These are phyloP conservation scores for Phytopythium sindhum DNA, from an alignment of 352 stramenopile genomes.

Conservation along the genomic window DNA sequence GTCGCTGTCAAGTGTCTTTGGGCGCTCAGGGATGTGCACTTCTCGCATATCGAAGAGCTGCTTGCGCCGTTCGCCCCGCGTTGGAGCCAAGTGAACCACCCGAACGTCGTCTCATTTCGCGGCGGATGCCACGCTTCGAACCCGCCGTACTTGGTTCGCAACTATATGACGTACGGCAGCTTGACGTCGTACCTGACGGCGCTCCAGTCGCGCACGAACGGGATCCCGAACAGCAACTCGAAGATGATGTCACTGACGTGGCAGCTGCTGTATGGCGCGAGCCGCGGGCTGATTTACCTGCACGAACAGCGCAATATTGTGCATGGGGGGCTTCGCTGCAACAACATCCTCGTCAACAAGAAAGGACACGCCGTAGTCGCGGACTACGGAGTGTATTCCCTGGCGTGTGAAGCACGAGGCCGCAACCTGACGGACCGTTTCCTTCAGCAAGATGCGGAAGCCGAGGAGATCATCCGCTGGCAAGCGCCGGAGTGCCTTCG, in stretches of 20 bases:
- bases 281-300: constrained; percentile 57
- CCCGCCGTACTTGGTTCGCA: constrained; percentile 50
- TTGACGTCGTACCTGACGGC: constrained; percentile 47
- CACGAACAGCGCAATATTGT: constrained; percentile 53
- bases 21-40: constrained; percentile 35
- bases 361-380: constrained; percentile 56
- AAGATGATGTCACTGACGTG: constrained; percentile 47
- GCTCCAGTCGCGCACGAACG: constrained; percentile 34
- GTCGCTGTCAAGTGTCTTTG: constrained; percentile 61
- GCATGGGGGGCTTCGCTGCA: constrained; percentile 56
- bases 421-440: constrained; percentile 33
- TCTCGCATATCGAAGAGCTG: constrained; percentile 50
- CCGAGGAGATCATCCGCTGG: constrained; percentile 57
- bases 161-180: constrained; percentile 58
- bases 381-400: constrained; percentile 49
- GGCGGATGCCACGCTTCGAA: constrained; percentile 48
- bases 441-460: constrained; percentile 31
- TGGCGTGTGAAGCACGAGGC: constrained; percentile 29
- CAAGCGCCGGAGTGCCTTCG: constrained; percentile 59
- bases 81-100: constrained; percentile 47
- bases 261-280: constrained; percentile 55
- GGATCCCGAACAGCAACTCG: constrained; percentile 14
- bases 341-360: constrained; percentile 72
- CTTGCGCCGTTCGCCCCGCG: constrained; percentile 43
- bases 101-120: constrained; percentile 57